Conservation (phyloP, 1,284 basidiomycete species). For the Boletus austroedulis region DNA sequence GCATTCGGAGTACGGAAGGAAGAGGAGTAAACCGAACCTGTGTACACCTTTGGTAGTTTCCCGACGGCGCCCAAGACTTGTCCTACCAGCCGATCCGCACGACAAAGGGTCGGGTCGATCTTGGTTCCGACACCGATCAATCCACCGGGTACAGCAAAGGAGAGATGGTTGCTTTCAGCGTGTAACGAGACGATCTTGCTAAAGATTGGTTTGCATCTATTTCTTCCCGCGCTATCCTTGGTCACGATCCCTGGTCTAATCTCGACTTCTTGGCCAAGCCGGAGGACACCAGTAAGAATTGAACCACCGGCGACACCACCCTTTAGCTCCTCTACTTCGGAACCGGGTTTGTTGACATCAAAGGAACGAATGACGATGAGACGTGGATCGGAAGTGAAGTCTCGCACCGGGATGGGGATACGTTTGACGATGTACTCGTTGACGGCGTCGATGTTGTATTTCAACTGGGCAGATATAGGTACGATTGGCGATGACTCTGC, state of each 20-base stretch:
- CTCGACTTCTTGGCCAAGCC: conserved; percentile 92
- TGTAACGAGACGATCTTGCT: conserved; percentile 88
- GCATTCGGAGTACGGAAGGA: background rate
- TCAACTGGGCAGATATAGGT: conserved; percentile 96
- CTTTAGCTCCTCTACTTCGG: conserved; percentile 95
- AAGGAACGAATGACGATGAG: conserved; percentile 99
- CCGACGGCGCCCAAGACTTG: conserved; percentile 95
- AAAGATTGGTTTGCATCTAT: conserved; percentile 92
- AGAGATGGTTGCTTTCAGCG: conserved; percentile 92
- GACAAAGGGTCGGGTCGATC: conserved; percentile 94
- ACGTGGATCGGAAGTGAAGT: conserved; percentile 88
- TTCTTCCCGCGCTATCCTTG: conserved; percentile 89
- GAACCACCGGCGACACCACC: conserved; percentile 98
- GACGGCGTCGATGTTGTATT: conserved; percentile 99
- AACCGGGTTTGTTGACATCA: conserved; percentile 99
- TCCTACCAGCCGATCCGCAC: conserved; percentile 95
- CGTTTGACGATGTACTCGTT: conserved; percentile 98
- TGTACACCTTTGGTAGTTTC: conserved; percentile 90
- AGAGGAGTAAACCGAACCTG: conserved; percentile 51
- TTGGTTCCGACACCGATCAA: conserved; percentile 97
- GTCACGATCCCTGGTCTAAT: conserved; percentile 97
- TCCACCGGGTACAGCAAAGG: conserved; percentile 96
- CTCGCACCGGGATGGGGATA: conserved; percentile 90
- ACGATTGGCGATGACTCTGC: conserved; percentile 97
- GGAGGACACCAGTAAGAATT: conserved; percentile 90